Base-by-base conservation (phyloP, 2,329 filamentous ascomycete species). In the Penicillium sp. region DNA sequence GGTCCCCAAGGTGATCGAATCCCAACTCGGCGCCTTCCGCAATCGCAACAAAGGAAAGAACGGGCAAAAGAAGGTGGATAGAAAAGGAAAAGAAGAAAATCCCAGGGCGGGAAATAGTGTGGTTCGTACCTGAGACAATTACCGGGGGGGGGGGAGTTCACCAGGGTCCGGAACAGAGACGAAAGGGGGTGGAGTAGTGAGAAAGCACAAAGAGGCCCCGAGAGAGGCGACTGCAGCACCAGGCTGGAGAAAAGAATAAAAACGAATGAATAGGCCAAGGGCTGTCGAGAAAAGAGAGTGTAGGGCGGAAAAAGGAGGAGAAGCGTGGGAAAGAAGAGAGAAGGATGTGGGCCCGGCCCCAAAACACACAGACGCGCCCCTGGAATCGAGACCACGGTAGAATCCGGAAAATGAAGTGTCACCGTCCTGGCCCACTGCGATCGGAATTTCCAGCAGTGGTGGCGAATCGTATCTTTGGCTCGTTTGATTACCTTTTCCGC, bases 241-340 rank as follows among this genome's bases (percentile, higher is more conserved):
- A 61, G 65, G 65, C 65, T 60, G 62, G 53, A 55, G 52, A 54
- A 53, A 43, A 38, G 50, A 40, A 48, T 50, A 39, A 55, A 42
- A 58, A 41, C 39, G 39, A 48, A 48, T 48, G 48, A 39, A 50
- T 61, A 60, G 57, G 58, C 58, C 51, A 55, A 58, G 49, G 54
- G 22, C 24, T 52, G 58, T 48, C 41, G 53, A 59, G 50, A 46
- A 55, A 51, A 52, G 49, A 45, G 44, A 49, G 45, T 38, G 42
- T 20, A 36, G 9, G 27, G 27, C 28, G 8, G 33, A 53, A 22
- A 22, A 24, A 28, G 27, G 43, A 48, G 49, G 46, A 50, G 46
- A 40, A 48, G 36, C 55, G 47, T 42, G 52, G 54, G 54, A 50
- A 48, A 43, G 39, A 50, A 56, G 52, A 55, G 48, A 51, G 50